phyloP scores from a whole-genome alignment of 2,329 filamentous ascomycete species.

The Beauveria caledonica region DNA sequence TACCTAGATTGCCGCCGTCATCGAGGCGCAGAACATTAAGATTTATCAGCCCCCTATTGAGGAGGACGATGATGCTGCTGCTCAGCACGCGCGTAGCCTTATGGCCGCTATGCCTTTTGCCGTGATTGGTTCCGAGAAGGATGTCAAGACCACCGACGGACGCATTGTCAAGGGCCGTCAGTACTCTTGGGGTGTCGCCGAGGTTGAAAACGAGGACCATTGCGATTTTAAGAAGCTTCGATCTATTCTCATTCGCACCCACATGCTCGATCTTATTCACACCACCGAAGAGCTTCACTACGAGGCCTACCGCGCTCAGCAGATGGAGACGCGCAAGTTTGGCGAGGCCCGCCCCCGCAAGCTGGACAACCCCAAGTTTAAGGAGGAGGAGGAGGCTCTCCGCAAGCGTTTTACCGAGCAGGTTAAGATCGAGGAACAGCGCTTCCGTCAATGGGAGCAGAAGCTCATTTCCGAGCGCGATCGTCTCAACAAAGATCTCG shows the following conservation, averaged over 20 bases:
- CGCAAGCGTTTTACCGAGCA: conserved; percentile 99
- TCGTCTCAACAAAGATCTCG: conserved; percentile 98
- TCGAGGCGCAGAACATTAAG: conserved; percentile 98
- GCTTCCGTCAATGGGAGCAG: conserved; percentile 99
- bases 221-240: conserved; percentile 99
- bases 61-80: conserved; percentile 95
- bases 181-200: conserved; percentile 98
- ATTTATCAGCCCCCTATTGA: conserved; percentile 97
- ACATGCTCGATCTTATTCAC: conserved; percentile 99
- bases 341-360: conserved; percentile 95
- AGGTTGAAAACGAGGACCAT: conserved; percentile 99
- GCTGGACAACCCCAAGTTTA: conserved; percentile 99
- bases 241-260: conserved; percentile 95
- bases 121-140: conserved; percentile 98
- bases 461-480: conserved; percentile 99
- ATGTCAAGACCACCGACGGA: conserved; percentile 91
- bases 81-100: conserved; percentile 86
- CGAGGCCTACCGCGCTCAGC: conserved; percentile 96
- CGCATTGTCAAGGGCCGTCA: conserved; percentile 98
- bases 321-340: conserved; percentile 99
- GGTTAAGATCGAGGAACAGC: conserved; percentile 99
- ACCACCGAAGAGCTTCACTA: conserved; percentile 99
- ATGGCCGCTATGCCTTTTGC: conserved; percentile 98
- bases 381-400: conserved; percentile 97
- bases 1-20: conserved; percentile 77